These are phyloP conservation scores for Arachnomyces sp. DNA, from an alignment of 2,329 filamentous ascomycete genomes.

Conservation along the genomic window DNA sequence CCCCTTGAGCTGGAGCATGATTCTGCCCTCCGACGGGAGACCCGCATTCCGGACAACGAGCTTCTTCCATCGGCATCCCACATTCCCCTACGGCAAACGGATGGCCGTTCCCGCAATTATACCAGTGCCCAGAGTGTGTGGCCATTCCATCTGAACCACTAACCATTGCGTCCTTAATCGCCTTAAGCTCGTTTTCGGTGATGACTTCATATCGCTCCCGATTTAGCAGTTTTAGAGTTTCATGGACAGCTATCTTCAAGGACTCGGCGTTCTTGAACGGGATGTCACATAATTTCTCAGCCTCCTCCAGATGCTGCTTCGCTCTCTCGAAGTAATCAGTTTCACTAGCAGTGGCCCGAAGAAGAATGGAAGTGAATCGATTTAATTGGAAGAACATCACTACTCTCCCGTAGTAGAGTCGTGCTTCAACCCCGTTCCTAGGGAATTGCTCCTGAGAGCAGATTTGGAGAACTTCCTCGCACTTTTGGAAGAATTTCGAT, in stretches of 20 bases:
- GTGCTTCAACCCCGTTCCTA: slow-evolving; percentile 31
- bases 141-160: slow-evolving; percentile 6
- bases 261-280: slow-evolving; percentile 22
- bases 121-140: slow-evolving; percentile 31
- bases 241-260: slow-evolving; percentile 21
- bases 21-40: slow-evolving; percentile 48
- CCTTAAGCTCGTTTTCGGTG: slow-evolving; percentile 35
- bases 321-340: slow-evolving; percentile 13
- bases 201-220: slow-evolving; percentile 34
- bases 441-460: slow-evolving; percentile 26
- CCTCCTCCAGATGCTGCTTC: slow-evolving; percentile 21
- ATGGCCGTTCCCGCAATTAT: slow-evolving; percentile 33
- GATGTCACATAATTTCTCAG: slow-evolving; percentile 25
- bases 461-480: slow-evolving; percentile 22
- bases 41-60: slow-evolving; percentile 57
- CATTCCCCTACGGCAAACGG: slow-evolving; percentile 59
- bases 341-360: slow-evolving; percentile 1
- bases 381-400: slow-evolving; percentile 18
- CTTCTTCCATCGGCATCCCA: slow-evolving; percentile 56
- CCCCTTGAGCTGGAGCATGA: slow-evolving; percentile 27
- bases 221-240: slow-evolving; percentile 21
- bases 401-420: slow-evolving; percentile 26
- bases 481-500: slow-evolving; percentile 19
- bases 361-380: not conserved
- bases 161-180: slow-evolving; percentile 44